Conservation (phyloP, 2,329 filamentous ascomycete genomes). For the Pestalotiopsis sp. region DNA sequence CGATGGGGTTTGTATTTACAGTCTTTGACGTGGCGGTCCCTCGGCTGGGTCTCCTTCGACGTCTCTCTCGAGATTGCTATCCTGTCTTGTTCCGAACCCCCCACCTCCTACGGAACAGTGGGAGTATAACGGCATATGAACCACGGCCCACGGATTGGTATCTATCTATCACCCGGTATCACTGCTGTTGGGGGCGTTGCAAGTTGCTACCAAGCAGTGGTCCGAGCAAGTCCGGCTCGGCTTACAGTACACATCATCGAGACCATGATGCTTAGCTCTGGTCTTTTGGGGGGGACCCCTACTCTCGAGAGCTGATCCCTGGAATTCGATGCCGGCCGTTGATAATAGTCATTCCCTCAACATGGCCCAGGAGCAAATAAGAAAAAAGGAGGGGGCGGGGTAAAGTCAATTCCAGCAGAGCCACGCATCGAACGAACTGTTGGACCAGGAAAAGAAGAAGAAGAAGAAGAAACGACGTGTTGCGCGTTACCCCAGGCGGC, state of each 20-base stretch:
- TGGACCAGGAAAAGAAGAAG: neutral
- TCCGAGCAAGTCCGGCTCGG: neutral
- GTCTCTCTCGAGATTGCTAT: conserved; percentile 15
- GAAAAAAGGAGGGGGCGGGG: conserved; percentile 11
- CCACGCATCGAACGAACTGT: neutral
- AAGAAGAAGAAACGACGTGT: neutral
- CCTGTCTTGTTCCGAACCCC: neutral
- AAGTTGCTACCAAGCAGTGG: neutral
- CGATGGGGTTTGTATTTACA: conserved; percentile 13
- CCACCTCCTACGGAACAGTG: too few species aligned
- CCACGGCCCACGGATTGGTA: too few species aligned
- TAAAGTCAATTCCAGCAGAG: conserved; percentile 6
- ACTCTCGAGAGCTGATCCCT: neutral
- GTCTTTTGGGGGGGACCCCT: neutral
- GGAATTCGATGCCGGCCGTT: conserved; percentile 17
- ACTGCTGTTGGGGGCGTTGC: neutral
- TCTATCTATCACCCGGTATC: too few species aligned
- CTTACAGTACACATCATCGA: neutral
- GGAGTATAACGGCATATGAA: too few species aligned
- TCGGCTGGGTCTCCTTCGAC: conserved; percentile 27
- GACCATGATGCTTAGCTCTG: neutral
- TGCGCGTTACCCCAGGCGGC: neutral
- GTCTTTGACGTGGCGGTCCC: conserved; percentile 34
- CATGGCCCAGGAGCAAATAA: conserved; percentile 1
- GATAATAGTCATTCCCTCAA: neutral